Percentiles rank a stretch among this genome's conserved stretches.
phyloP scores from a whole-genome alignment of 169 alveolate species.

The Cryptosporidium viatorum region DNA sequence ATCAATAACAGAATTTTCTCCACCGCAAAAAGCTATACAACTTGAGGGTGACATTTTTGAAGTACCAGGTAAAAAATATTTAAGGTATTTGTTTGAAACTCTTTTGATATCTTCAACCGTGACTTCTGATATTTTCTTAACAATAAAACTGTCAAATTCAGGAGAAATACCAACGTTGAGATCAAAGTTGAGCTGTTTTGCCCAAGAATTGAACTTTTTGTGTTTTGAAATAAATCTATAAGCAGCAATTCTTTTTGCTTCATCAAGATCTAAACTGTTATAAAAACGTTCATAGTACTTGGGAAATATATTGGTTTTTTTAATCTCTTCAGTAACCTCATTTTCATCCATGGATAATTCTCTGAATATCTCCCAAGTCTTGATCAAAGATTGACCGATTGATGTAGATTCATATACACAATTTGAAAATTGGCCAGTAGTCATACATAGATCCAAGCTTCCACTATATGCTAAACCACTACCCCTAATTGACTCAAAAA shows the following conservation, averaged over 20 bases:
- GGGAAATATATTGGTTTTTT: background rate
- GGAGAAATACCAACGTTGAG: constrained; percentile 54
- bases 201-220: constrained; percentile 43
- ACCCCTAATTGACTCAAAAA: constrained; percentile 41
- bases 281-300: constrained; percentile 31
- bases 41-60: background rate
- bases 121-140: constrained; percentile 27
- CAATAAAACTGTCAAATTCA: constrained; percentile 33
- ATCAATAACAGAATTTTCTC: constrained; percentile 10
- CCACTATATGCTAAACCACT: constrained; percentile 66
- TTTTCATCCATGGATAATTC: constrained; percentile 39
- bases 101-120: constrained; percentile 56
- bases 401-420: constrained; percentile 70
- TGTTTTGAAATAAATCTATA: constrained; percentile 40
- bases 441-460: constrained; percentile 19
- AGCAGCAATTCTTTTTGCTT: constrained; percentile 57
- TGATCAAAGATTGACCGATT: constrained; percentile 40
- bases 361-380: constrained; percentile 58
- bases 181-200: constrained; percentile 50
- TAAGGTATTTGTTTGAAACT: constrained; percentile 50
- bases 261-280: constrained; percentile 26
- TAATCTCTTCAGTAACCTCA: background rate
- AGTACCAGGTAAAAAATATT: constrained; percentile 14
- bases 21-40: constrained; percentile 49
- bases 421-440: constrained; percentile 53